These are phyloP conservation scores for Amanita rubescens DNA, from an alignment of 768 basidiomycete genomes.

Conservation along the genomic window DNA sequence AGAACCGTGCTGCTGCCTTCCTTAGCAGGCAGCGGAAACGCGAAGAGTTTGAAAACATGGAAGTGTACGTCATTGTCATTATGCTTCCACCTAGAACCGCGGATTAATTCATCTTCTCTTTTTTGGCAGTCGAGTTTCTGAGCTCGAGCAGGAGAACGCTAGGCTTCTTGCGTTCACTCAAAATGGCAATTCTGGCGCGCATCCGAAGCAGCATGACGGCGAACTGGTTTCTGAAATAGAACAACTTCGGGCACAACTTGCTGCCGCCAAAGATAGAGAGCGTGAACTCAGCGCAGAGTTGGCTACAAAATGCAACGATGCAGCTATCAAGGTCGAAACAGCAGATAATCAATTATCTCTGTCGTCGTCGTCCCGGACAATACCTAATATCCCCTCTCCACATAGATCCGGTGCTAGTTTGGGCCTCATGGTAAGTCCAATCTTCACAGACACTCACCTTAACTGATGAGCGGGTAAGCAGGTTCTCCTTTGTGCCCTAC, in stretches of 20 bases:
- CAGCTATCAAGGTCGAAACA: conserved; percentile 52
- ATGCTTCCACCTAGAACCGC: conserved; percentile 12
- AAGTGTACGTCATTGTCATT: conserved; percentile 54
- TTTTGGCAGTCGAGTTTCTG: conserved; percentile 63
- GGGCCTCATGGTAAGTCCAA: conserved; percentile 57
- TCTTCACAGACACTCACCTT: neutral
- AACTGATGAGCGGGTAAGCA: conserved; percentile 25
- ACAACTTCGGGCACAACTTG: conserved; percentile 56
- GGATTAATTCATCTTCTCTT: conserved; percentile 10
- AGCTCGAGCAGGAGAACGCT: conserved; percentile 80
- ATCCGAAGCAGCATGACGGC: conserved; percentile 22
- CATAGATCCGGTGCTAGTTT: conserved; percentile 59
- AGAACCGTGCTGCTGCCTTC: conserved; percentile 90
- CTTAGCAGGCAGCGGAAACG: conserved; percentile 86
- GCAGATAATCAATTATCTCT: conserved; percentile 44
- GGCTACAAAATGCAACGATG: conserved; percentile 28
- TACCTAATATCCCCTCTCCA: conserved; percentile 32
- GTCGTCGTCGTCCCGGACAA: conserved; percentile 31
- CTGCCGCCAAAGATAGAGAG: conserved; percentile 60
- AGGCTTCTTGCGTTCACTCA: conserved; percentile 57
- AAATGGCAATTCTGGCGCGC: conserved; percentile 24
- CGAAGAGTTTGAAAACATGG: conserved; percentile 89
- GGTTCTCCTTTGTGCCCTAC: conserved; percentile 74
- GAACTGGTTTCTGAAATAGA: conserved; percentile 55
- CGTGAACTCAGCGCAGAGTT: conserved; percentile 58